These are phyloP conservation scores for Phaeosphaeriaceae sp. DNA, from an alignment of 2,329 filamentous ascomycete genomes.

Conservation along the genomic window DNA sequence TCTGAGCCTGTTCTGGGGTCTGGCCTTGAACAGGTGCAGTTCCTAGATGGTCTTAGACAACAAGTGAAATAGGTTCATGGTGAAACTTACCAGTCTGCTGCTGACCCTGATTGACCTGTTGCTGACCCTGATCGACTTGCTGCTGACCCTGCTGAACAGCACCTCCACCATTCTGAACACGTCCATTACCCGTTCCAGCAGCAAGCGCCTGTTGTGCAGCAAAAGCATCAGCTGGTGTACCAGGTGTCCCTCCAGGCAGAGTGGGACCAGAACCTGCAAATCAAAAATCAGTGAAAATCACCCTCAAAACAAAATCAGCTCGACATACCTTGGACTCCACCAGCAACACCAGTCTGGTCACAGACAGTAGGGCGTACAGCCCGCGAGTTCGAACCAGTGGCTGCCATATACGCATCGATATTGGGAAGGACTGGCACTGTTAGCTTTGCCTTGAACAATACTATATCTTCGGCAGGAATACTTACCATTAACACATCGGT, in stretches of 20 bases:
- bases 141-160: conserved; percentile 5
- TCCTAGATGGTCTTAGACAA: conserved; percentile 4
- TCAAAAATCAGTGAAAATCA: background rate
- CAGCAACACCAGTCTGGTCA: conserved; percentile 43
- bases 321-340: conserved; percentile 37
- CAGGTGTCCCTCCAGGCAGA: conserved; percentile 36
- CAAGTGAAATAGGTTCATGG: too few relatives aligned
- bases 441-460: conserved; percentile 7
- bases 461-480: background rate
- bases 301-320: background rate
- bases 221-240: conserved; percentile 41
- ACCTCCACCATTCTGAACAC: conserved; percentile 25
- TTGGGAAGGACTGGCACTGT: conserved; percentile 40
- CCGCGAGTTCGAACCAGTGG: conserved; percentile 38
- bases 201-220: conserved; percentile 36
- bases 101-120: background rate
- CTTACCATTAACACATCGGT: conserved; percentile 44
- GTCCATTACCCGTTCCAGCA: conserved; percentile 38
- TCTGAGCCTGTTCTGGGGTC: conserved; percentile 4
- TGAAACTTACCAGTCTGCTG: background rate
- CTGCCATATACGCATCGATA: conserved; percentile 47
- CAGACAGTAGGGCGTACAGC: conserved; percentile 42
- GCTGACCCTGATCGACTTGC: background rate
- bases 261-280: conserved; percentile 30
- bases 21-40: conserved; percentile 7